These are phyloP conservation scores for Hypoxylon trugodes DNA, from an alignment of 495 filamentous ascomycete species.

Conservation along the genomic window DNA sequence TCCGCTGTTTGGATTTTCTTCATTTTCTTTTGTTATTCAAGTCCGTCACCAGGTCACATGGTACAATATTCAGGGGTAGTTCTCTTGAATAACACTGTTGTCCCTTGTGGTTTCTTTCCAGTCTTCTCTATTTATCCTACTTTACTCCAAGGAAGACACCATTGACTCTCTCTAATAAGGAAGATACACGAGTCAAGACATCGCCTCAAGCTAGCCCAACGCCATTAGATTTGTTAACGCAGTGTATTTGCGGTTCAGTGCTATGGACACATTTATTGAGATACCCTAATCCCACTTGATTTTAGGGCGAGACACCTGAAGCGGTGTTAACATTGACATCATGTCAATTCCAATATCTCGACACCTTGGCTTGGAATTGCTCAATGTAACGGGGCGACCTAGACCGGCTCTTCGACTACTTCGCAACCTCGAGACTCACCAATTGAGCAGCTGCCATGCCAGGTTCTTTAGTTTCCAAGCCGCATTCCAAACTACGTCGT, in stretches of 20 bases:
- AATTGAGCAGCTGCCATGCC: background rate
- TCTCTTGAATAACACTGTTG: background rate
- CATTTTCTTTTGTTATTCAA: background rate
- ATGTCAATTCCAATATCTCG: conserved; percentile 32
- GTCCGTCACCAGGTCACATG: background rate
- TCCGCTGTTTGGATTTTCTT: background rate
- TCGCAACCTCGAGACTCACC: conserved; percentile 8
- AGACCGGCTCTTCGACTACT: background rate
- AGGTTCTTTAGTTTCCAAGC: conserved; percentile 10
- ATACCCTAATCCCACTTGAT: conserved; percentile 1
- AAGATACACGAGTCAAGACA: conserved; percentile 4
- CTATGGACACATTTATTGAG: conserved; percentile 15
- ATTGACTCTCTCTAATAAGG: background rate
- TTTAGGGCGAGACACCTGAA: background rate
- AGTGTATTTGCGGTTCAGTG: conserved; percentile 1
- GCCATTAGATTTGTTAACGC: background rate
- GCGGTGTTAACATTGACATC: background rate
- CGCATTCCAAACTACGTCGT: conserved; percentile 12
- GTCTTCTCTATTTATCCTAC: background rate
- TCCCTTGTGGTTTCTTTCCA: background rate
- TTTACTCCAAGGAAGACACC: background rate
- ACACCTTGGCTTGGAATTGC: conserved; percentile 19
- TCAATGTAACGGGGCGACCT: conserved; percentile 6
- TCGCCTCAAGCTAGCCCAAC: background rate
- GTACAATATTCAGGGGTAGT: conserved; percentile 1